phyloP scores from a whole-genome alignment of 2,329 filamentous ascomycete species.

The Lachnellula arida region DNA sequence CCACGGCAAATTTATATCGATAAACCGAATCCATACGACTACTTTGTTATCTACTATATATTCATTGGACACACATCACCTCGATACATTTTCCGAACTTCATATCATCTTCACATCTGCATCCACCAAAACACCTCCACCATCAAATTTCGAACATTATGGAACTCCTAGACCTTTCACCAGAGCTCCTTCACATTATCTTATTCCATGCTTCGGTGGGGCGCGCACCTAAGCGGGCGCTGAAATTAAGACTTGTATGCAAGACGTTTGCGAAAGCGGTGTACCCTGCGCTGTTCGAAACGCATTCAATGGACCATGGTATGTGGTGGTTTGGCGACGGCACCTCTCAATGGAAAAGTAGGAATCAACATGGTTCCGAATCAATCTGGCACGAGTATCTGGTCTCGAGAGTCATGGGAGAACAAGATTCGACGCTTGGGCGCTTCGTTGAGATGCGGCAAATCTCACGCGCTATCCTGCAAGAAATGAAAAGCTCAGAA shows the following conservation, averaged over 20 bases:
- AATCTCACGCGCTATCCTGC: neutral
- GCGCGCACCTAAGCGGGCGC: neutral
- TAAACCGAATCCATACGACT: too few species aligned
- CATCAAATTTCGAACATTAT: neutral
- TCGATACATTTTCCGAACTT: too few species aligned
- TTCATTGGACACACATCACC: too few species aligned
- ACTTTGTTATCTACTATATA: too few species aligned
- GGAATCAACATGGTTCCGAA: neutral
- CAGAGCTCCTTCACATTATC: neutral
- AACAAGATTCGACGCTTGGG: neutral
- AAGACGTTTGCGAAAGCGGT: neutral
- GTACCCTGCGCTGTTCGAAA: conserved; percentile 1
- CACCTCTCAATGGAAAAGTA: neutral
- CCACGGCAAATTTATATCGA: too few species aligned
- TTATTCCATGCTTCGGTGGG: neutral
- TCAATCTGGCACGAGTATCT: neutral
- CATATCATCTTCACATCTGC: too few species aligned
- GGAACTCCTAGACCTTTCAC: neutral
- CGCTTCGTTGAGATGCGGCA: neutral
- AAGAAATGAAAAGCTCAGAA: neutral
- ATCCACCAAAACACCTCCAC: too few species aligned
- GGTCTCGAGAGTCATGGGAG: neutral
- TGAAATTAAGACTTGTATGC: neutral
- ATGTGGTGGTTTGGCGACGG: neutral
- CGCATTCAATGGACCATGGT: neutral